Base-by-base conservation (phyloP, 441 rosid species). In the Biscutella auriculata region DNA sequence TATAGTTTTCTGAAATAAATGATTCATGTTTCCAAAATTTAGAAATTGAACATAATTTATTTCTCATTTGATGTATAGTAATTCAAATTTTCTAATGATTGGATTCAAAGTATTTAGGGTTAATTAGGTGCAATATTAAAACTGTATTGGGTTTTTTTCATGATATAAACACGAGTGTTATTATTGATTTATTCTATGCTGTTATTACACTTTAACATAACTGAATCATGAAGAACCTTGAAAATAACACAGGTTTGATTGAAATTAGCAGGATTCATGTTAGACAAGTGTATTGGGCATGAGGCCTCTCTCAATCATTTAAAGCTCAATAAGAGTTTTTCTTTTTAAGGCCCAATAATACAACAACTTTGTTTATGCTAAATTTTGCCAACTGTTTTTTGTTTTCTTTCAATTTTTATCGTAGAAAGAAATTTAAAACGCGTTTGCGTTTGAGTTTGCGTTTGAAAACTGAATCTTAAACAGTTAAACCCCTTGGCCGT, bases 381-480 rank as follows among this genome's bases (percentile, higher is more conserved):
- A n/a, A n/a, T n/a, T n/a, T n/a, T n/a, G n/a, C n/a, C n/a, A n/a
- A n/a, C n/a, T n/a, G n/a, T n/a, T n/a, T n/a, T n/a, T n/a, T n/a
- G n/a, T n/a, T n/a, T n/a, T n/a, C n/a, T n/a, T n/a, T n/a, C n/a
- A n/a, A n/a, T n/a, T n/a, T n/a, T n/a, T n/a, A n/a, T n/a, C n/a
- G n/a, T n/a, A n/a, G n/a, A n/a, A 17, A 35, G n/a, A 17, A 25
- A 10, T 42, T 1, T 0, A 5, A 6, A 17, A 4, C 10, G 13
- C 34, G 45, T 8, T 11, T 9, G 49, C 62, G 62, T 35, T 54
- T 35, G 46, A 44, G 35, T 34, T 19, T 28, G 58, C 32, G 59
- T 32, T 47, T 44, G 19, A 14, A 11, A 19, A 42, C 17, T 33
- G 69, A 57, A 58, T 49, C 59, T 58, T 30, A 36, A 59, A 66